A percentile compares a stretch with the other conserved stretches of the same genome.
Conservation (phyloP, 345 rosid species). For the Eucalyptus cloeziana region DNA sequence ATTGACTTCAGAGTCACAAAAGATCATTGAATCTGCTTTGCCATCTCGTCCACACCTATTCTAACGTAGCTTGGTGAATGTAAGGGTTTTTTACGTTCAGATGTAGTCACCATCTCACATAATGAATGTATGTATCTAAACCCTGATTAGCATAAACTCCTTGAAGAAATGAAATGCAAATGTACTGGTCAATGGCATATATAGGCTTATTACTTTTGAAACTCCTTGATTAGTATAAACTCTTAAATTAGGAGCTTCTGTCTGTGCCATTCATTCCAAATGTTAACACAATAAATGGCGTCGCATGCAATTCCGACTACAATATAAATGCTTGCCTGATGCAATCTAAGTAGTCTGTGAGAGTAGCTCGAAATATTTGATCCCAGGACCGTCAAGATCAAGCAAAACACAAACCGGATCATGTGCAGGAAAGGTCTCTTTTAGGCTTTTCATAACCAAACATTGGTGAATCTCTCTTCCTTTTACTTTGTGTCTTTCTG, state of each 20-base stretch:
- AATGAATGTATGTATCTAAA: not conserved
- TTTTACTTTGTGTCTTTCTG: not conserved
- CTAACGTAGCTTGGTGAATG: not conserved
- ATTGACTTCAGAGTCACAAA: not conserved
- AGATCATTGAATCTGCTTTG: not conserved
- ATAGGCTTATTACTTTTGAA: not conserved
- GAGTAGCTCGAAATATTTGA: not conserved
- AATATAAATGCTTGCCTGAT: not conserved
- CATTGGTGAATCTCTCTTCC: not conserved
- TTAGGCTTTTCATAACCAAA: not conserved
- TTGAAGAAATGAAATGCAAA: not conserved
- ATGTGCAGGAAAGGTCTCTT: not conserved
- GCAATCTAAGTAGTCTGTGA: not conserved
- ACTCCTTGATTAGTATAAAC: not conserved
- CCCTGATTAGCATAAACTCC: not conserved
- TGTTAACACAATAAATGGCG: not conserved
- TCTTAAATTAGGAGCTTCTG: not conserved
- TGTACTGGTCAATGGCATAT: not conserved
- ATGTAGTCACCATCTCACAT: not conserved
- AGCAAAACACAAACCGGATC: not conserved
- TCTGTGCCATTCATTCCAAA: not conserved
- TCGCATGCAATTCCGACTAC: not conserved
- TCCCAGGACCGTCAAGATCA: not conserved
- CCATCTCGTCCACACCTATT: not conserved
- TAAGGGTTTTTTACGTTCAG: not conserved